Conservation (phyloP, 352 stramenopile species). For the Pythium plurisporium region DNA sequence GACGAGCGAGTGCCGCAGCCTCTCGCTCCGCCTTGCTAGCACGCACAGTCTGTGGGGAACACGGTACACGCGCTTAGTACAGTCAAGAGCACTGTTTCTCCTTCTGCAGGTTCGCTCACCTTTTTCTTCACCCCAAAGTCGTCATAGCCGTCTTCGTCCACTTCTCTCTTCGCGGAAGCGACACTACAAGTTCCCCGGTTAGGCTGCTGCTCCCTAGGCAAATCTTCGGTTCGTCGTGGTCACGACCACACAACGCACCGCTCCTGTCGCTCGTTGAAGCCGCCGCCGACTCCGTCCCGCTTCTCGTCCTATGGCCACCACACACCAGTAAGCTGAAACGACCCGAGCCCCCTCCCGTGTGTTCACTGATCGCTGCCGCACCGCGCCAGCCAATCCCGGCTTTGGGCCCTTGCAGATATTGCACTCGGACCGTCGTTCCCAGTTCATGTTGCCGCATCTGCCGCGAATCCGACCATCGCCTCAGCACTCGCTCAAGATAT, state of each 20-base stretch:
- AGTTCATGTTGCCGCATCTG: slow-evolving; percentile 87
- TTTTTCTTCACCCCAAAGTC: slow-evolving; percentile 86
- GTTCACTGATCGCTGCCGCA: slow-evolving; percentile 14
- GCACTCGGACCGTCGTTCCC: slow-evolving; percentile 79
- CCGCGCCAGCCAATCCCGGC: slow-evolving; percentile 54
- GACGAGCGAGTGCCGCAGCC: slow-evolving; percentile 67
- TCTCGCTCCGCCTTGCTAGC: slow-evolving; percentile 73
- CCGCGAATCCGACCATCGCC: neutral
- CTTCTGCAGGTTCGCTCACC: slow-evolving; percentile 14
- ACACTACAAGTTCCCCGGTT: slow-evolving; percentile 23
- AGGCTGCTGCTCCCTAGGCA: neutral
- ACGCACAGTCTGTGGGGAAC: slow-evolving; percentile 53
- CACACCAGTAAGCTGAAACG: neutral
- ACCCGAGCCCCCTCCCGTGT: too few species aligned
- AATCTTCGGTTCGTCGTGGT: too few species aligned
- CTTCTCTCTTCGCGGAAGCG: slow-evolving; percentile 68
- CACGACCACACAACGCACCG: slow-evolving; percentile 33
- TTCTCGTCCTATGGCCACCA: slow-evolving; percentile 52
- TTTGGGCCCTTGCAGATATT: slow-evolving; percentile 87
- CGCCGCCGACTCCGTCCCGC: slow-evolving; percentile 68
- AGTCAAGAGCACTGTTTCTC: neutral
- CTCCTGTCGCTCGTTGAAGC: slow-evolving; percentile 83
- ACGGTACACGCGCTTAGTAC: neutral
- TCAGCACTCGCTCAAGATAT: neutral
- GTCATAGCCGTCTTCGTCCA: slow-evolving; percentile 84